Conservation (phyloP, 2,329 filamentous ascomycete genomes). For the Phyllosticta ampelicida region DNA sequence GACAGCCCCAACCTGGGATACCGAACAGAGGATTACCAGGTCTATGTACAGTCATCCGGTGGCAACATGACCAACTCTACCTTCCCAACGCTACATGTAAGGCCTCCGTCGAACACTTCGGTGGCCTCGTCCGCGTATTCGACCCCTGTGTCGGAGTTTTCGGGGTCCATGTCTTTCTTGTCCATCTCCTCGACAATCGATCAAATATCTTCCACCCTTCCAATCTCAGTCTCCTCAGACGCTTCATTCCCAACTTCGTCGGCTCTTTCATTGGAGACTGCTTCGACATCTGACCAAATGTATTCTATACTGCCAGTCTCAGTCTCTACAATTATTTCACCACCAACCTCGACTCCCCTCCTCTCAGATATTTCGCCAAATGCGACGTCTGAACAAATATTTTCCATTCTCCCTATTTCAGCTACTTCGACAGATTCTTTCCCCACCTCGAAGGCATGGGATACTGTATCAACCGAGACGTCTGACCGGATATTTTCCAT, state of each 20-base stretch:
- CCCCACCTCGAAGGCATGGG: background rate
- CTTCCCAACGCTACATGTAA: background rate
- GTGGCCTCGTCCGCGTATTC: background rate
- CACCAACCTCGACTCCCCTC: background rate
- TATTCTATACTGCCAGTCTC: background rate
- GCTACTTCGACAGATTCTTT: background rate
- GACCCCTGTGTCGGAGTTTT: background rate
- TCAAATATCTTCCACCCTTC: background rate
- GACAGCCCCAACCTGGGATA: background rate
- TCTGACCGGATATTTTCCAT: background rate
- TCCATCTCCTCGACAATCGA: background rate
- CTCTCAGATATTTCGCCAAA: background rate
- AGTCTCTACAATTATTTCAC: background rate
- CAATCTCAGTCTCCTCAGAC: background rate
- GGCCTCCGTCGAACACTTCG: background rate
- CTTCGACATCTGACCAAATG: background rate
- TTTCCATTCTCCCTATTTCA: background rate
- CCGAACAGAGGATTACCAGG: background rate
- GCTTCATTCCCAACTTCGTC: background rate
- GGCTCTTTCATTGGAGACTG: background rate
- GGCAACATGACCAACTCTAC: background rate
- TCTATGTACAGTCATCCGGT: background rate
- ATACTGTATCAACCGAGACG: background rate
- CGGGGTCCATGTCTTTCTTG: background rate
- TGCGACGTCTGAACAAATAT: background rate